Evolutionary conservation across 176 grass and related monocot genomes (phyloP), one percentile per base, ranked within the genome.

Genomic region (Melocanna baccifera): DNA sequence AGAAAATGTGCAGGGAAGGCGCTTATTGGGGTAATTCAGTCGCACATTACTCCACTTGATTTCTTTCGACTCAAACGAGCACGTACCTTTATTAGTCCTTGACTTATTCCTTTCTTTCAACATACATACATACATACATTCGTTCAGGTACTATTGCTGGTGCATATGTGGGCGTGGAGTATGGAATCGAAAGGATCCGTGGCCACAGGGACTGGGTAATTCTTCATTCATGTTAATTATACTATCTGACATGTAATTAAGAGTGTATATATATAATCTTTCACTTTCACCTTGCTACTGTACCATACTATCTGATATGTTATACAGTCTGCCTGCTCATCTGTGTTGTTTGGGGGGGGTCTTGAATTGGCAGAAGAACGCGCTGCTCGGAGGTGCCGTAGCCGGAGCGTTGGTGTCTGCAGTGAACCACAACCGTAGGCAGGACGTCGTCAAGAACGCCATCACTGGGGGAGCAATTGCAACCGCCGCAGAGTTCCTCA

Each of bases 1-100:
- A 89, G 86, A 94, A 88, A 79, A 94, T 94, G 75, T 88, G 88
- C 81, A 94, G 89, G 77, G 92, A 94, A 91, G 89, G 92, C 61
- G 83, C 83, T 20, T 84, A 81, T 26, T 94, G 89, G 89, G 89
- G 89, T 94, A 87, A 77, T 25, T 19, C 32, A 71, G 22, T 29
- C 28, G 30, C 51, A n/a, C 7, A 76, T 63, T 29, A 23, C 19
- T 82, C 68, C 23, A 42, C 37, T 47, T 29, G 34, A 64, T 70
- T 73, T 64, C 71, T 42, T 45, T 88, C 22, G 71, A 62, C 1
- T 41, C 16, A 12, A 62, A 34, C 32, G 32, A 62, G 15, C 43
- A 13, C 43, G 43, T 46, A 46, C 43, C 43, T 46, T 45, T 45
- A 3, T 45, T 45, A 45, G 9, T 45, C 43, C 43, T 45, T 45